phyloP scores from a whole-genome alignment of 140 eudicot species.

The Ambrosia hybrid region DNA sequence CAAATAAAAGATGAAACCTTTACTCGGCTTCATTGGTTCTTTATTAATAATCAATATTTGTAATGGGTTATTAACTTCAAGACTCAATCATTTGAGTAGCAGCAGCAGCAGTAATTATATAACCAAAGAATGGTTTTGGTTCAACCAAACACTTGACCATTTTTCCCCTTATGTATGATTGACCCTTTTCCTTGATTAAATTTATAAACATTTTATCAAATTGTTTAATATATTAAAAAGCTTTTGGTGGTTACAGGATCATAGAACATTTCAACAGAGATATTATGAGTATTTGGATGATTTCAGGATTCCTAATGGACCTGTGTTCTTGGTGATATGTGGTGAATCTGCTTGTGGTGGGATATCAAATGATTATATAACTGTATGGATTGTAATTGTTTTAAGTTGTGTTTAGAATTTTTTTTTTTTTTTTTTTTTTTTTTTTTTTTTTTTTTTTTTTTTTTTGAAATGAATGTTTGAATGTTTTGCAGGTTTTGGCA shows the following conservation, averaged over 20 bases:
- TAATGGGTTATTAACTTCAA: conserved; percentile 43
- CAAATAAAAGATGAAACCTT: conserved; percentile 18
- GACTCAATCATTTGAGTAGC: conserved; percentile 25
- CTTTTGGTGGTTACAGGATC: conserved; percentile 59
- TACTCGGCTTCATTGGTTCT: conserved; percentile 11
- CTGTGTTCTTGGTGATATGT: conserved; percentile 76
- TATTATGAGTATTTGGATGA: conserved; percentile 74
- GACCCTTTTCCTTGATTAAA: not conserved
- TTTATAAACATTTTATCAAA: not conserved
- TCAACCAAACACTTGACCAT: conserved; percentile 92
- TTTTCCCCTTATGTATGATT: conserved; percentile 74
- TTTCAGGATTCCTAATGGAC: conserved; percentile 80
- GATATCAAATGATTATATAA: conserved; percentile 70
- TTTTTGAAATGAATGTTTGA: not conserved
- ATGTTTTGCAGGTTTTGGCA: conserved; percentile 74
- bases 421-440: conserved; percentile 17
- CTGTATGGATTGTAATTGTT: conserved; percentile 34
- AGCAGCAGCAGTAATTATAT: conserved; percentile 25
- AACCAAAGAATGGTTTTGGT: conserved; percentile 65
- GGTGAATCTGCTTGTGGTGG: conserved; percentile 92
- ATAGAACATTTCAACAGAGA: conserved; percentile 70
- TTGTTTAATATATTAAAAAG: not conserved
- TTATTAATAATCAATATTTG: conserved; percentile 23
- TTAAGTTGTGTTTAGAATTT: not conserved
- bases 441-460: no score